Evolutionary conservation across 2,329 filamentous ascomycete species (phyloP).

Genomic region (Epichloe sibirici): DNA sequence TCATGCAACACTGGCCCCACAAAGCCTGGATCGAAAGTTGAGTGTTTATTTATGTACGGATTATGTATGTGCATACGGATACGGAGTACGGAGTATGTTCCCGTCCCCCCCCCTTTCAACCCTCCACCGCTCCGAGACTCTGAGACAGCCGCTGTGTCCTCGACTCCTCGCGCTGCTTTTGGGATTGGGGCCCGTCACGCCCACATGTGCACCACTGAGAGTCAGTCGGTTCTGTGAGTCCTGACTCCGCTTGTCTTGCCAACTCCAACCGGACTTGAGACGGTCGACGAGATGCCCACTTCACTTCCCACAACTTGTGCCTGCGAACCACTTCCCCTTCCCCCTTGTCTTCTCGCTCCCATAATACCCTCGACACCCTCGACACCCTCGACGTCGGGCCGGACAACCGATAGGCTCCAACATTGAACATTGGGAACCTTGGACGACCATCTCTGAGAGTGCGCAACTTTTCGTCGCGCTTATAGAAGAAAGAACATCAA

Average conservation of each 20-base stretch:
- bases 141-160: not conserved
- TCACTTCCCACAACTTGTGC: not conserved
- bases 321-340: not conserved
- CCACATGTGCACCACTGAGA: not conserved
- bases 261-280: not conserved
- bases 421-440: not conserved
- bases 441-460: not conserved
- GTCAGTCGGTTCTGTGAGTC: no score
- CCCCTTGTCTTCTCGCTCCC: not conserved
- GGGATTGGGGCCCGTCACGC: not conserved
- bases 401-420: not conserved
- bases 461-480: not conserved
- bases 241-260: slow-evolving; percentile 4
- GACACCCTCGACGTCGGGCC: not conserved
- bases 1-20: no score
- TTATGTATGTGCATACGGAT: no score
- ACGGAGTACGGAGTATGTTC: no score
- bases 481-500: not conserved
- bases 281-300: not conserved
- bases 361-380: not conserved
- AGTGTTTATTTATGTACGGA: no score
- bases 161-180: not conserved
- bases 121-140: no score
- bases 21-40: no score
- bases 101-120: no score